Percentiles rank a stretch among this genome's conserved stretches.
Evolutionary conservation across 371 early-diverging fungal genomes (phyloP).

Genomic region (Circinella umbellata): DNA sequence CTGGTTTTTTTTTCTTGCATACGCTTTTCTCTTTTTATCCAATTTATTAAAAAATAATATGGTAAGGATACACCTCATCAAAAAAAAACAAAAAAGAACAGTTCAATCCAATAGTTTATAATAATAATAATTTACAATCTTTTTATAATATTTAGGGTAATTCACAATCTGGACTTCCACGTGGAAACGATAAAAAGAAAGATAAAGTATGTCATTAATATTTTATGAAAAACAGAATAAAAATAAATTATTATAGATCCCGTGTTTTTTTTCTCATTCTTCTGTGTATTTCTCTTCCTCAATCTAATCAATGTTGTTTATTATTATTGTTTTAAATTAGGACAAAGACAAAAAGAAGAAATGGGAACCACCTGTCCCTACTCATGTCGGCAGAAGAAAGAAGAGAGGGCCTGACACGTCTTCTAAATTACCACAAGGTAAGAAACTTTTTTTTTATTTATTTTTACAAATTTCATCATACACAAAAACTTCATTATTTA

Average conservation of each 20-base stretch:
- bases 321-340: conserved; percentile 30
- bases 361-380: conserved; percentile 99
- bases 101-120: not conserved
- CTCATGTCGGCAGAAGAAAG: conserved; percentile 97
- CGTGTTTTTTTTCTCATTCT: too few species aligned
- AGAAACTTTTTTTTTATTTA: not conserved
- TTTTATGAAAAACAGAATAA: too few species aligned
- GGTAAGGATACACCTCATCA: too few species aligned
- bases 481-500: too few species aligned
- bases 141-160: conserved; percentile 62
- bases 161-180: conserved; percentile 75
- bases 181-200: conserved; percentile 65
- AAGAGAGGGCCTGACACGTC: conserved; percentile 95
- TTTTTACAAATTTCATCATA: not conserved
- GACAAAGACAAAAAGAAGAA: conserved; percentile 89
- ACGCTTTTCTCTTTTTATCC: not conserved
- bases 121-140: not conserved
- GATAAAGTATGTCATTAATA: conserved; percentile 52
- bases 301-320: not conserved
- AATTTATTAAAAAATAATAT: too few species aligned
- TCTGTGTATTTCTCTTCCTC: too few species aligned
- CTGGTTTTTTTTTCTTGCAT: not conserved
- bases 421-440: conserved; percentile 93
- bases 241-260: too few species aligned
- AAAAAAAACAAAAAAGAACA: not conserved